Percentiles rank a stretch among this genome's conserved stretches.
phyloP scores from a whole-genome alignment of 352 stramenopile genomes.

The Achlya hypogyna region DNA sequence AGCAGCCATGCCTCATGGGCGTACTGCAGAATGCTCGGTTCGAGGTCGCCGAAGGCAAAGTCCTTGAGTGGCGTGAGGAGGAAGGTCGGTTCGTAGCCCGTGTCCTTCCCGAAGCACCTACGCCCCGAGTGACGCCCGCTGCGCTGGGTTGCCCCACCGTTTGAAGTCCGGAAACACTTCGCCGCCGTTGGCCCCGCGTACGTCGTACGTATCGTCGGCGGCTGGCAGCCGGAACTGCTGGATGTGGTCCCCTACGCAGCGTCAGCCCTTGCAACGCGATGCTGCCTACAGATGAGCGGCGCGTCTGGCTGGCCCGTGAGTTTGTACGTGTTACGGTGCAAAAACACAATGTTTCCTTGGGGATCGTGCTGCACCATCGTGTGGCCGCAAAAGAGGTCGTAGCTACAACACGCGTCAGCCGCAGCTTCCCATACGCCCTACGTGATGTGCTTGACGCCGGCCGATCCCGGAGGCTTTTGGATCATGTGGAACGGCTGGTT shows the following conservation, averaged over 20 bases:
- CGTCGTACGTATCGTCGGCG: conserved; percentile 31
- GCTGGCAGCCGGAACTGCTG: conserved; percentile 6
- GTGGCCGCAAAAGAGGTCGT: conserved; percentile 39
- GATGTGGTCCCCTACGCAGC: conserved; percentile 13
- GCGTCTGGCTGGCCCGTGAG: conserved; percentile 22
- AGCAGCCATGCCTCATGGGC: conserved; percentile 27
- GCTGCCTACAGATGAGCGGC: conserved; percentile 7
- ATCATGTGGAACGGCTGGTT: conserved; percentile 37
- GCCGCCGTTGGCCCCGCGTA: conserved; percentile 49
- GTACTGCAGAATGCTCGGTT: conserved; percentile 40
- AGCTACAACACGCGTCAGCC: conserved; percentile 8
- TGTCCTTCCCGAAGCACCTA: conserved; percentile 54
- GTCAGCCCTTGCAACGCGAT: background rate
- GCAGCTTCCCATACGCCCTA: background rate
- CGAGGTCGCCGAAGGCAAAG: conserved; percentile 54
- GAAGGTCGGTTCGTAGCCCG: conserved; percentile 58
- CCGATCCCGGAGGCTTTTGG: conserved; percentile 30
- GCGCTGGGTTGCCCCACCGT: conserved; percentile 2
- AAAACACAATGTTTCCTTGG: conserved; percentile 33
- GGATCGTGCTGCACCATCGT: conserved; percentile 47
- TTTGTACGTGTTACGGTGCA: conserved; percentile 56
- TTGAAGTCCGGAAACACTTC: conserved; percentile 63
- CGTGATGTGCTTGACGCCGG: conserved; percentile 31
- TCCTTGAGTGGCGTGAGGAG: conserved; percentile 53
- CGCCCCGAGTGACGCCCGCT: background rate